Base-by-base conservation (phyloP, 2,329 filamentous ascomycete genomes). In the Trichoderma sp. region DNA sequence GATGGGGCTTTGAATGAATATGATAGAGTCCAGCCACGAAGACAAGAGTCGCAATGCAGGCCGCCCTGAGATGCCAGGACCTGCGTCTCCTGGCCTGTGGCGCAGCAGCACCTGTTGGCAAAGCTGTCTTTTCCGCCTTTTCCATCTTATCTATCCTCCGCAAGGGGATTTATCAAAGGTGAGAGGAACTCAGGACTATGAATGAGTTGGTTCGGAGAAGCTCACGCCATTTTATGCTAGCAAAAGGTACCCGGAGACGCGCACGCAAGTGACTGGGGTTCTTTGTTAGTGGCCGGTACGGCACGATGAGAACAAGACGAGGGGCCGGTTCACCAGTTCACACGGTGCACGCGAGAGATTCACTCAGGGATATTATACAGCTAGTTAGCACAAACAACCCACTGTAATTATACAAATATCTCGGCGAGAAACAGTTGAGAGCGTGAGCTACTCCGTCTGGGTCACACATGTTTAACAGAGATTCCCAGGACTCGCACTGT, bases 1-100 rank as follows among this genome's bases (percentile, higher is more conserved):
- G 45, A 34, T 67, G 70, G 52, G 52, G 63, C 64, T 58, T 60
- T 35, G 32, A 34, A 34, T 48, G 52, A 60, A 52, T 48, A 52
- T 25, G 56, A 19, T 52, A 56, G 22, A 65, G 52, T 37, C 35
- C 52, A 9, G 68, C 22, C 29, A 69, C 3, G 27, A 34, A 53
- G 27, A 58, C 29, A 17, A 69, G 22, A 25, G 35, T n/a, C 35
- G 52, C 45, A 25, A 67, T 13, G 19, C 37, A 52, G 7, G 45
- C 39, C 19, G 52, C 34, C 19, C 25, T 59, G 59, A 63, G 50
- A 29, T 25, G 68, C 64, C 54, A 69, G 4, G 37, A 39, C 32
- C n/a, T 35, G 19, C 37, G 50, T 17, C 17, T 65, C 29, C 64
- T 59, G 48, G 10, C 3, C 17, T 42, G 60, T 35, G 35, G 54